Percentiles rank a stretch among this genome's conserved stretches.
Conservation (phyloP, 208 protist genomes). For the Balamuthia mandrillaris region DNA sequence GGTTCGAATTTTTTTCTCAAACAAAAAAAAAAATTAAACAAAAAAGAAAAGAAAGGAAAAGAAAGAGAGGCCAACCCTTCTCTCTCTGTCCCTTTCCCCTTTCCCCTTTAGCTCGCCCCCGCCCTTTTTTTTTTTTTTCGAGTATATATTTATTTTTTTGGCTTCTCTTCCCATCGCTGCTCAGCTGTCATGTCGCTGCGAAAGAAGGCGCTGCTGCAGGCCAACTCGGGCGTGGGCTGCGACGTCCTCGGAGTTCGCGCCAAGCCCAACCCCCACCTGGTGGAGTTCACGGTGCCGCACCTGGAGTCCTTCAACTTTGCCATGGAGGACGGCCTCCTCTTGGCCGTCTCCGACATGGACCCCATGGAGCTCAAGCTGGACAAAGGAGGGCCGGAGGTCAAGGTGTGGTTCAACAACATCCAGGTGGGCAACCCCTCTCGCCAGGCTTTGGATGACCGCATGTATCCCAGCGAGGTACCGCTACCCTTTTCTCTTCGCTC, state of each 20-base stretch:
- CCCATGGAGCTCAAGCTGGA: conserved; percentile 22
- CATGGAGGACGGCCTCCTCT: conserved; percentile 47
- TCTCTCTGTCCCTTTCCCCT: no score
- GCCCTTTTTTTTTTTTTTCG: not conserved
- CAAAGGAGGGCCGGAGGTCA: not conserved
- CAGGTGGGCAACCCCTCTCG: not conserved
- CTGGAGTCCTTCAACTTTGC: conserved; percentile 76
- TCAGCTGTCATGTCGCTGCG: not conserved
- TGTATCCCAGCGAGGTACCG: conserved; percentile 33
- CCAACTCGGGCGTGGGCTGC: not conserved
- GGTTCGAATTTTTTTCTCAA: no score
- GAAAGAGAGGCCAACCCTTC: no score
- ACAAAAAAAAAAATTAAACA: no score
- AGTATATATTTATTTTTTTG: not conserved
- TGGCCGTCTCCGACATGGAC: conserved; percentile 37
- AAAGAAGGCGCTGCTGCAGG: not conserved
- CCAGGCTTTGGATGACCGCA: not conserved
- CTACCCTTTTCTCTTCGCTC: not conserved
- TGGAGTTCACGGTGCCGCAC: conserved; percentile 55
- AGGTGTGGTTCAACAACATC: not conserved
- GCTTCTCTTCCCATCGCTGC: not conserved
- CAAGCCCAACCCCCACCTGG: not conserved
- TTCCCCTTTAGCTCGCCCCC: not conserved
- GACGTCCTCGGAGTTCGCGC: conserved; percentile 3
- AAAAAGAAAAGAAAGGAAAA: no score